Evolutionary conservation across 2,329 filamentous ascomycete genomes (phyloP), one percentile per base, ranked within the genome.

Genomic region (Dothideomycetes sp.): DNA sequence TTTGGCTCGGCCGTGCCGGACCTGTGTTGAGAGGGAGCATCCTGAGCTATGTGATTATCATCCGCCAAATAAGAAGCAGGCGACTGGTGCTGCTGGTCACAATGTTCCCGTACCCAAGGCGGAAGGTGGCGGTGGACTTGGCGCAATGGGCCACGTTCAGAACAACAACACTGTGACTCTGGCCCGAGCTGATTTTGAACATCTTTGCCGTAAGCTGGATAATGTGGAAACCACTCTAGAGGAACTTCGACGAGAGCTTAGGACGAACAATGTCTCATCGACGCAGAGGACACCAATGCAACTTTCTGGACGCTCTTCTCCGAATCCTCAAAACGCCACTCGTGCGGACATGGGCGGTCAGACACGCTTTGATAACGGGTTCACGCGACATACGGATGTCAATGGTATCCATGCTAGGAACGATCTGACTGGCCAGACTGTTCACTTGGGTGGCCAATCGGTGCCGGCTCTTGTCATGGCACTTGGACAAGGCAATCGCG

Each of bases 341-440:
- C 11, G n/a, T 19, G 29, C 34, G 5, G 12, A 7, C 22, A 12
- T 7, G 12, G 22, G 22, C 12, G 22, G 22, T 27, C 31, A 32
- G 27, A 37, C 36, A 17, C 37, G 41, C 31, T 31, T 36, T 9
- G 37, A 39, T n/a, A 43, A 43, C 19, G 32, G 34, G 33, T 43
- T 43, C 11, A 43, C 36, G 11, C 41, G 57, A 36, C 65, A 68
- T 40, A 59, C 64, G 1, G 58, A 61, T 22, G 58, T 63, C 3
- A 73, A 78, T 50, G 75, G 75, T 3, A 69, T 79, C 17, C 74
- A 78, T 53, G 73, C 74, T 5, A 63, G 65, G 40, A 79, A 78
- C 52, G 73, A 73, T 41, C 58, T 73, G 34, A 72, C 73, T 41
- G 70, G 73, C 46, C 72, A 75, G 45, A 77, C 72, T 4, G 72